phyloP scores from a whole-genome alignment of 2,329 filamentous ascomycete species.

The Alternaria gansuensis region DNA sequence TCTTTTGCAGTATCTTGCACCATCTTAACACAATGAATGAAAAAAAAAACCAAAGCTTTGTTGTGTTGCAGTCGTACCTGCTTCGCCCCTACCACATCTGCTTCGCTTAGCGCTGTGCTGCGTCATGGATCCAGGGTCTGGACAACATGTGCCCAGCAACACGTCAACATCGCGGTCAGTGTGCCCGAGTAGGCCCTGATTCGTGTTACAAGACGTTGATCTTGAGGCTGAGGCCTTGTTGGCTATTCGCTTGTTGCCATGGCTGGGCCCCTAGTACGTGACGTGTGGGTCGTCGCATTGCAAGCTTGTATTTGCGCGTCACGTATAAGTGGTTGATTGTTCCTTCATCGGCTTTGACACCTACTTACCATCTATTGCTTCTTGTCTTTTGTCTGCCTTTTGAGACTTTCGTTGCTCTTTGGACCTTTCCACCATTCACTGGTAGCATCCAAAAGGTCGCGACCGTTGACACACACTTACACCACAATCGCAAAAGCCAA shows the following conservation, averaged over 20 bases:
- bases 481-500: slow-evolving; percentile 7
- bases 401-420: slow-evolving; percentile 8
- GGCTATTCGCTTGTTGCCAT: slow-evolving; percentile 23
- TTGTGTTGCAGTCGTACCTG: slow-evolving; percentile 19
- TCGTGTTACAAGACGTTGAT: slow-evolving; percentile 19
- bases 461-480: background rate
- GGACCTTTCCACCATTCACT: slow-evolving; percentile 1
- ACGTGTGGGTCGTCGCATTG: slow-evolving; percentile 16
- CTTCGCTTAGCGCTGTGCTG: slow-evolving; percentile 24
- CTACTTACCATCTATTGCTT: slow-evolving; percentile 1
- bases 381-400: slow-evolving; percentile 13
- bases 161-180: slow-evolving; percentile 35
- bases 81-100: slow-evolving; percentile 28
- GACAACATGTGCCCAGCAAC: slow-evolving; percentile 25
- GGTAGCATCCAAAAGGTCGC: background rate
- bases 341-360: slow-evolving; percentile 2
- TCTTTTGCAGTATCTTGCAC: slow-evolving; percentile 1
- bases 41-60: background rate
- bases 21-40: background rate
- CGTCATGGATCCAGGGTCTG: slow-evolving; percentile 27
- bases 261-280: slow-evolving; percentile 17
- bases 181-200: slow-evolving; percentile 22
- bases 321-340: slow-evolving; percentile 19
- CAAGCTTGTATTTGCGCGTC: slow-evolving; percentile 10
- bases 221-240: slow-evolving; percentile 31